Percentiles rank a stretch among this genome's conserved stretches.
phyloP scores from a whole-genome alignment of 306 rosid genomes.

The Crataegus laevigata region DNA sequence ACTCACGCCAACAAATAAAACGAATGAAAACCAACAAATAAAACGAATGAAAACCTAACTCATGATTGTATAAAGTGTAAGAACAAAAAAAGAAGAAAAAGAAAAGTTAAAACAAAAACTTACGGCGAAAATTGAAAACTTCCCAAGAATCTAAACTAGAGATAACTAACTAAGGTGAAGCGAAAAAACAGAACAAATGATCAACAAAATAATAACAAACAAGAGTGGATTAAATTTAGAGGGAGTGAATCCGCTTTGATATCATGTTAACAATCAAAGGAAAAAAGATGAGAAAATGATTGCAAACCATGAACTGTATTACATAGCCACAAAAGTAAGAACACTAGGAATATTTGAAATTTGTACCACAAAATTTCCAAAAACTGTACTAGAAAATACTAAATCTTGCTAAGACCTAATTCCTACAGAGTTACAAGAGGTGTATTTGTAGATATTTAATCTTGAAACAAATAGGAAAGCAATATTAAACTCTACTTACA shows the following conservation, averaged over 20 bases:
- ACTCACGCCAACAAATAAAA: too few species aligned
- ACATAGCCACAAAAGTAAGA: background rate
- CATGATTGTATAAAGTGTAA: too few species aligned
- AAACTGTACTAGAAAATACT: background rate
- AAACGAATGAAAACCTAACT: too few species aligned
- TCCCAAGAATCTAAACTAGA: background rate
- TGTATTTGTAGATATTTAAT: background rate
- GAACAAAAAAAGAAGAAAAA: too few species aligned
- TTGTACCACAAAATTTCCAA: background rate
- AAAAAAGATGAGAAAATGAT: too few species aligned
- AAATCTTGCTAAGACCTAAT: background rate
- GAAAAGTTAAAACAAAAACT: too few species aligned
- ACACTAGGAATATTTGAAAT: background rate
- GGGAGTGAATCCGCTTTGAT: background rate
- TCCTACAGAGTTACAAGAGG: background rate
- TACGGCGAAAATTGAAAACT: too few species aligned
- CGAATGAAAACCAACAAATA: too few species aligned
- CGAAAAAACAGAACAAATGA: too few species aligned
- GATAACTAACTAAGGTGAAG: background rate
- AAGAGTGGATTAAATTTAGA: background rate
- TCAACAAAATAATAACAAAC: background rate
- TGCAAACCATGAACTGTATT: background rate
- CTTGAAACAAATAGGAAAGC: background rate
- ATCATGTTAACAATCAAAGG: background rate
- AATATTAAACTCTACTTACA: background rate